Conservation (phyloP, 140 eudicot genomes). For the Ambrosia hybrid region DNA sequence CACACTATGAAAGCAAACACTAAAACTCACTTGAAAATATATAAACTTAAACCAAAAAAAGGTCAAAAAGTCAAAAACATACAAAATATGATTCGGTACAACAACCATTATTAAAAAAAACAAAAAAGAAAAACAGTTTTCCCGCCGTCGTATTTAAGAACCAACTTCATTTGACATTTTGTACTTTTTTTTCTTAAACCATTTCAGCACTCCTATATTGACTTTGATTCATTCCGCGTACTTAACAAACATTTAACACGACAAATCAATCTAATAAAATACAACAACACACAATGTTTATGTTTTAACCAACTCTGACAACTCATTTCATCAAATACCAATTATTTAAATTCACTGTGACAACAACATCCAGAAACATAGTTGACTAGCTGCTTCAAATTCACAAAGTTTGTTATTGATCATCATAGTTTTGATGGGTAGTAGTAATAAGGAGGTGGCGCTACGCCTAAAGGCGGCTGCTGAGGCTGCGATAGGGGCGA, state of each 20-base stretch:
- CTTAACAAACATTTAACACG: conserved; percentile 18
- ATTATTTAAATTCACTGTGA: conserved; percentile 5
- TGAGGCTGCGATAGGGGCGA: conserved; percentile 60
- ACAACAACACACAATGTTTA: background rate
- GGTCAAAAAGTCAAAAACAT: background rate
- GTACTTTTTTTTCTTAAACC: background rate
- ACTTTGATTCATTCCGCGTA: conserved; percentile 26
- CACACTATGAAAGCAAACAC: too few relatives aligned
- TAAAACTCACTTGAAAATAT: too few relatives aligned
- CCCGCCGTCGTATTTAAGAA: conserved; percentile 24
- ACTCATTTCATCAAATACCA: background rate
- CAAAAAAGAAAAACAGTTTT: background rate
- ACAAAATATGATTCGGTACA: background rate
- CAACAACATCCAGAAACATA: conserved; percentile 23
- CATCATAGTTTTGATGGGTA: conserved; percentile 29
- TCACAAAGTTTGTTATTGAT: conserved; percentile 3
- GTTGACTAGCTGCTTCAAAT: conserved; percentile 32
- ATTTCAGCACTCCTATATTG: conserved; percentile 11
- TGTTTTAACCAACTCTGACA: too few relatives aligned
- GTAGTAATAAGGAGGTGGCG: conserved; percentile 52
- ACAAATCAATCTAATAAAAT: conserved; percentile 2
- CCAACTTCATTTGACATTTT: conserved; percentile 27
- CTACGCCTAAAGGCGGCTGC: conserved; percentile 63
- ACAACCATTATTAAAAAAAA: background rate
- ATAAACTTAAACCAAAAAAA: background rate